Conservation (phyloP, 495 filamentous ascomycete genomes). For the Aspergillus baeticus region DNA sequence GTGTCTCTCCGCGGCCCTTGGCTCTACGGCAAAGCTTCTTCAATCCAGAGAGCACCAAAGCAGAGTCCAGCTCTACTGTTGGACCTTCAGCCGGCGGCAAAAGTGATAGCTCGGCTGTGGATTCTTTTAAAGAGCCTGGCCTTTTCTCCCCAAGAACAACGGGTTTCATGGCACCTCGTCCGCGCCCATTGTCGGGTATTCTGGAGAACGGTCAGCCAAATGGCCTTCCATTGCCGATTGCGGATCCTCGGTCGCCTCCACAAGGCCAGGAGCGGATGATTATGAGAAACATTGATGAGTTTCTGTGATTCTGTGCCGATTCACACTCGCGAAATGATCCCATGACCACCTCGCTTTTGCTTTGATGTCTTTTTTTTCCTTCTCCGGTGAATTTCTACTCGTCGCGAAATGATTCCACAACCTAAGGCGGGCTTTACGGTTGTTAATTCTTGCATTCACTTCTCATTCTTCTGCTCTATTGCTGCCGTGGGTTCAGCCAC, state of each 20-base stretch:
- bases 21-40: conserved; percentile 44
- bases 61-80: conserved; percentile 10
- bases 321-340: conserved; percentile 29
- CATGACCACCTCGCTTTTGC: conserved; percentile 32
- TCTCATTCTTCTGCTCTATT: conserved; percentile 9
- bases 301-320: conserved; percentile 36
- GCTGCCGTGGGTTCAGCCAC: neutral
- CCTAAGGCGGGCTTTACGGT: conserved; percentile 51
- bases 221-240: conserved; percentile 30
- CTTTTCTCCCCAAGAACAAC: conserved; percentile 52
- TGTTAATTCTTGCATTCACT: conserved; percentile 24
- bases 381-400: conserved; percentile 1
- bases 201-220: conserved; percentile 28
- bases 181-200: conserved; percentile 34
- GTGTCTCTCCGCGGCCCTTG: conserved; percentile 40
- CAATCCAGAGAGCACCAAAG: conserved; percentile 23
- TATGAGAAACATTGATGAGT: conserved; percentile 55
- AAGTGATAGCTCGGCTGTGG: conserved; percentile 38
- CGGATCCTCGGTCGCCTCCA: conserved; percentile 50
- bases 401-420: conserved; percentile 29
- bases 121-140: conserved; percentile 33
- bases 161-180: conserved; percentile 41
- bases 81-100: conserved; percentile 12
- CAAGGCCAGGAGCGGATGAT: conserved; percentile 46
- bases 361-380: conserved; percentile 24